Evolutionary conservation across 352 stramenopile species (phyloP).

Genomic region (Phytophthora macrochlamydospora): DNA sequence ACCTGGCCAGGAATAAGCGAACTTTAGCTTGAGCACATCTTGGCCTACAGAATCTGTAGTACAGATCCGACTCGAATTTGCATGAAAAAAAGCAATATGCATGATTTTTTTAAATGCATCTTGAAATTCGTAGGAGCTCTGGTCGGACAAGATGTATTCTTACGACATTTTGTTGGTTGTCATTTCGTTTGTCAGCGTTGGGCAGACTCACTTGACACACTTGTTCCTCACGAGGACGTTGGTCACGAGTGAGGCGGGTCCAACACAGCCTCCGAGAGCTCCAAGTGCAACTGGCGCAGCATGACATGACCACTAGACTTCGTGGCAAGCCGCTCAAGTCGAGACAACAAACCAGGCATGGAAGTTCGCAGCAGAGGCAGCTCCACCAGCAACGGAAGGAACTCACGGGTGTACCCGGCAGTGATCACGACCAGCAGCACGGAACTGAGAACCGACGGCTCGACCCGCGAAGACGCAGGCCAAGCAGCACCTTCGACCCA

Average conservation of each 20-base stretch:
- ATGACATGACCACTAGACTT: not conserved
- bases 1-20: slow-evolving; percentile 8
- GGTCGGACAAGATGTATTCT: too few relatives aligned
- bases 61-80: too few relatives aligned
- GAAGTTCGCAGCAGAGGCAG: slow-evolving; percentile 9
- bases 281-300: slow-evolving; percentile 15
- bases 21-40: not conserved
- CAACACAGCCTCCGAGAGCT: slow-evolving; percentile 14
- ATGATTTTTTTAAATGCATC: not conserved
- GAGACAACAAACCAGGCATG: slow-evolving; percentile 14
- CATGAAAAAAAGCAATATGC: not conserved
- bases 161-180: too few relatives aligned
- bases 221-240: too few relatives aligned
- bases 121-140: too few relatives aligned
- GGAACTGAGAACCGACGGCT: not conserved
- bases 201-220: too few relatives aligned
- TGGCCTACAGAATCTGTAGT: too few relatives aligned
- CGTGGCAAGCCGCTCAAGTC: slow-evolving; percentile 16
- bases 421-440: slow-evolving; percentile 15
- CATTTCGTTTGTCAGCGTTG: too few relatives aligned
- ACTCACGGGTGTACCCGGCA: slow-evolving; percentile 21
- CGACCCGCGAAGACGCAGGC: not conserved
- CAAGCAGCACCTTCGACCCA: slow-evolving; percentile 6
- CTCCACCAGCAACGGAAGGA: slow-evolving; percentile 26
- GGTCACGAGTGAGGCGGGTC: not conserved